Percentiles rank a stretch among this genome's conserved stretches.
Evolutionary conservation across 768 basidiomycete genomes (phyloP).

Genomic region (Phlegmacium glaucopus): DNA sequence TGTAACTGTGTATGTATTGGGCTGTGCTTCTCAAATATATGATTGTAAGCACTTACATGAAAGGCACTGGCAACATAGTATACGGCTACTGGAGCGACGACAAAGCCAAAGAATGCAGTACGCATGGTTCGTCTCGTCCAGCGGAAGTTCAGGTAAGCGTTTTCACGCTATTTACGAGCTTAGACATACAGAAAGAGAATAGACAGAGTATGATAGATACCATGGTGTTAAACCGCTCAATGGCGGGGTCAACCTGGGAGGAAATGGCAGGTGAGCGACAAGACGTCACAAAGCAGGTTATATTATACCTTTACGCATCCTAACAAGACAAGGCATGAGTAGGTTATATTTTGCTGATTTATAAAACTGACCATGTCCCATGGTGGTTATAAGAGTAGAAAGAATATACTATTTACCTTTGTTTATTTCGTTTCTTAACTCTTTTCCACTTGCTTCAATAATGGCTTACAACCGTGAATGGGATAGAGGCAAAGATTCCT

Average conservation of each 20-base stretch:
- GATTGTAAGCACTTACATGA: constrained; percentile 31
- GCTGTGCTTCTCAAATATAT: not conserved
- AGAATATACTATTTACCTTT: constrained; percentile 32
- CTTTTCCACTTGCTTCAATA: constrained; percentile 21
- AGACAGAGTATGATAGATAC: constrained; percentile 23
- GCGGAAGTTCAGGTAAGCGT: constrained; percentile 78
- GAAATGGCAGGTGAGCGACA: not conserved
- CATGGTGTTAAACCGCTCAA: constrained; percentile 55
- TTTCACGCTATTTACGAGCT: constrained; percentile 58
- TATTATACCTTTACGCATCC: constrained; percentile 54
- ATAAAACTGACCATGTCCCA: constrained; percentile 54
- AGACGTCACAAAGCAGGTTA: not conserved
- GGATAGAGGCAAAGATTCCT: constrained; percentile 74
- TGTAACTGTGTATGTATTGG: constrained; percentile 34
- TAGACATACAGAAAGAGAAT: constrained; percentile 5
- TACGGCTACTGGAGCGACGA: constrained; percentile 60
- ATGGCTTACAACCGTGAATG: constrained; percentile 86
- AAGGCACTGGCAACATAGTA: constrained; percentile 45
- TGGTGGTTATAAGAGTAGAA: constrained; percentile 25
- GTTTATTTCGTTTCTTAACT: constrained; percentile 32
- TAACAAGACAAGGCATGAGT: constrained; percentile 22
- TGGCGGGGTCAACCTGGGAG: constrained; percentile 49
- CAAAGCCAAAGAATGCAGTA: constrained; percentile 57
- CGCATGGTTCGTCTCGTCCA: constrained; percentile 71
- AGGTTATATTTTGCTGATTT: constrained; percentile 4